Base-by-base conservation (phyloP, 2,329 filamentous ascomycete genomes). In the Pseudocercospora pini-densiflorae region DNA sequence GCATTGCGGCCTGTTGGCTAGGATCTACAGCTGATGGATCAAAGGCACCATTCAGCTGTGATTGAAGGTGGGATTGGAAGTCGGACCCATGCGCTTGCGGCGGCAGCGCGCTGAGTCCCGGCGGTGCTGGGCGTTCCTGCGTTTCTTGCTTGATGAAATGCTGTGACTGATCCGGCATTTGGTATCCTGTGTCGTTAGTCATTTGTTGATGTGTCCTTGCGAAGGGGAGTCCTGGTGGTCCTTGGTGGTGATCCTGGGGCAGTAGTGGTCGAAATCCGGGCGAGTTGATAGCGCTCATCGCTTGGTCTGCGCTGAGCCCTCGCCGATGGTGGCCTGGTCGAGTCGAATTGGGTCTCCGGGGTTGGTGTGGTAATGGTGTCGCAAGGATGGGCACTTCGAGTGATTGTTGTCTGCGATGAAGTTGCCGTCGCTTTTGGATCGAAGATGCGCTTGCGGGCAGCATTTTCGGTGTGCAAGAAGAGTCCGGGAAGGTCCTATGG, bases 361-460 rank as follows among this genome's bases (percentile, higher is more conserved):
- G 76, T 78, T 74, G 78, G 66, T 59, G 81, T 78, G 89, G 87
- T 82, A 91, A 85, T 81, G 85, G 85, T 61, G 73, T 77, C 81
- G 87, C 81, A 89, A 88, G 86, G 89, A 76, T 91, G 78, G 88
- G 87, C 76, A 88, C 88, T 79, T 94, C 92, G 82, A 92, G 92
- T 79, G 93, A 97, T 77, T 92, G 90, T 84, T 97, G 93, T 83
- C 93, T 91, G 80, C 92, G 88, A 83, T 97, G 93, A 81, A 88
- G 86, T 82, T 88, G 88, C 55, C 89, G 88, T 80, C 89, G 89
- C 81, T 87, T 86, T 79, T 92, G 89, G 84, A 92, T 89, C 82
- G 86, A 88, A 77, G 87, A 85, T 79, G 88, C 85, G 84, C 90
- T 80, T 73, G 75, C 89, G 83, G 91, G 91, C 89, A 93, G 89